Base-by-base conservation (phyloP, 1,139 yeast genomes). In the Diutina neorugosa region DNA sequence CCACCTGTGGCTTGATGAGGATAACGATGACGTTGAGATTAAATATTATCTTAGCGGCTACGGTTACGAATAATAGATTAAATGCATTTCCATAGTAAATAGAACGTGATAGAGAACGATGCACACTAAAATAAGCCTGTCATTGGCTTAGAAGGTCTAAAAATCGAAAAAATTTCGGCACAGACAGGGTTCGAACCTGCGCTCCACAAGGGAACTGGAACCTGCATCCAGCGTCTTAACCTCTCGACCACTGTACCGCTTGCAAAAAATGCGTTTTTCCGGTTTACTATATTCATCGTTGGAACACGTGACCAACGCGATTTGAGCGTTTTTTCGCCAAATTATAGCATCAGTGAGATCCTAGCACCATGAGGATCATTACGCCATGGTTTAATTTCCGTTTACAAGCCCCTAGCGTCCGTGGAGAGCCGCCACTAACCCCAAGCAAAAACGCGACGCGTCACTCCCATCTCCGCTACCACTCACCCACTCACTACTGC, bases 21-120 rank as follows among this genome's bases (percentile, higher is more conserved):
- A 78, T 52, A 70, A 75, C 18, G 81, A 77, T 42, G 79, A 77
- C 46, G 77, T 78, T 44, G 84, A 81, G 57, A 71, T 82, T 18
- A 68, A 80, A 4, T 82, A 78, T 60, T 79, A 76, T 59, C 70
- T 80, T 27, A 71, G 54, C 44, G 60, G 59, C n/a, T 55, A 44
- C 14, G 18, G 34, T 14, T 8, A 43, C 37, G 37, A 31, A 11
- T 31, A 31, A 14, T 12, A 27, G 8, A 27, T 9, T 27, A 9
- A 27, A 27, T 12, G 34, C n/a, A n/a, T n/a, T n/a, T n/a, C n/a
- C n/a, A 23, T 23, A 23, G 25, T 23, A 23, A n/a, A n/a, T n/a
- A n/a, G n/a, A n/a, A n/a, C n/a, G n/a, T n/a, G n/a, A n/a, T n/a
- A n/a, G n/a, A n/a, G n/a, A n/a, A n/a, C n/a, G n/a, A n/a, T n/a